Conservation (phyloP, 306 rosid species). For the Ceratonia siliqua region DNA sequence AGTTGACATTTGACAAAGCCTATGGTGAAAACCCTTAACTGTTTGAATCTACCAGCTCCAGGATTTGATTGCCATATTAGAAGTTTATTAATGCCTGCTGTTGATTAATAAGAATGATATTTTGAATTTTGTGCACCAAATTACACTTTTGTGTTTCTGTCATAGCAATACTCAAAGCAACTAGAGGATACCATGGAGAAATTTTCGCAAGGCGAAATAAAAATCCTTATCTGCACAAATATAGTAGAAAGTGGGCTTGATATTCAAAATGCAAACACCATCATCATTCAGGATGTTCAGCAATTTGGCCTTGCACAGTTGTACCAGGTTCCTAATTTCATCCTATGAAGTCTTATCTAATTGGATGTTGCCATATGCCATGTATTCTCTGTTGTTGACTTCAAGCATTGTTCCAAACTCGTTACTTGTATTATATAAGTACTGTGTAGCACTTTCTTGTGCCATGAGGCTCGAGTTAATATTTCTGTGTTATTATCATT, state of each 20-base stretch:
- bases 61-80: conserved; percentile 1
- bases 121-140: conserved; percentile 23
- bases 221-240: conserved; percentile 81
- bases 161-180: conserved; percentile 87
- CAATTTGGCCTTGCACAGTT: conserved; percentile 95
- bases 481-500: background rate
- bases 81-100: background rate
- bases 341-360: background rate
- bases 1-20: background rate
- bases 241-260: conserved; percentile 99
- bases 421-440: conserved; percentile 7
- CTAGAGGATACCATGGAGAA: conserved; percentile 95
- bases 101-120: conserved; percentile 26
- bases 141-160: conserved; percentile 22
- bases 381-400: conserved; percentile 13
- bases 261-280: conserved; percentile 98
- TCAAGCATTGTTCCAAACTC: background rate
- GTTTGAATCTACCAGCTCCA: conserved; percentile 8
- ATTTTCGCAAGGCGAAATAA: conserved; percentile 79
- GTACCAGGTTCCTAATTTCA: conserved; percentile 74
- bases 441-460: background rate
- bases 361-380: background rate
- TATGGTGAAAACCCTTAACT: background rate
- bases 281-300: conserved; percentile 94
- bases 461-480: background rate